Conservation (phyloP, 805 yeast species). For the Saccharomycopsis olivae region DNA sequence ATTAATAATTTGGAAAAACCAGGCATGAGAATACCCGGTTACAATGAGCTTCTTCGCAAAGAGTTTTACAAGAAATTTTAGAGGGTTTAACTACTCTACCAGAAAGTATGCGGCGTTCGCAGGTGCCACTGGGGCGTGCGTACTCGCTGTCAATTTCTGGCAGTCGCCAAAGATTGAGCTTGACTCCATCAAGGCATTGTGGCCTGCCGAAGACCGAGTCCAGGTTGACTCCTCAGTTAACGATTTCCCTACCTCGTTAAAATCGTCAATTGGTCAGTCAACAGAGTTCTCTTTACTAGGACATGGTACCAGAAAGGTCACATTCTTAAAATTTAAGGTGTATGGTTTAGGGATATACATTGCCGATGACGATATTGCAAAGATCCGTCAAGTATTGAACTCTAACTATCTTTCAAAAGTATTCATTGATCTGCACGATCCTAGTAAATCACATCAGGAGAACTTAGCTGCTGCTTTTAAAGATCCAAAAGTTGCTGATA, state of each 20-base stretch:
- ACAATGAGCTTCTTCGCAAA: too few species aligned
- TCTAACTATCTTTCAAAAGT: constrained; percentile 31
- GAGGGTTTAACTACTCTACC: too few species aligned
- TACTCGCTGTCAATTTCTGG: too few species aligned
- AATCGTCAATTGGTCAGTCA: constrained; percentile 19
- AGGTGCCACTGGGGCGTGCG: too few species aligned
- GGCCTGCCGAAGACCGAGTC: too few species aligned
- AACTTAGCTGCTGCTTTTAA: constrained; percentile 34
- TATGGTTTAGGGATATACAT: constrained; percentile 81
- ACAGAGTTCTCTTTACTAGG: constrained; percentile 52
- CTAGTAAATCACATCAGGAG: constrained; percentile 27
- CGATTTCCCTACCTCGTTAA: constrained; percentile 33
- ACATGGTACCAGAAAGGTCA: constrained; percentile 72
- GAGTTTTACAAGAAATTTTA: too few species aligned
- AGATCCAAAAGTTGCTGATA: constrained; percentile 41
- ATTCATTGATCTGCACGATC: constrained; percentile 28
- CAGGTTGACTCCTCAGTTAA: constrained; percentile 43
- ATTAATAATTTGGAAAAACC: too few species aligned
- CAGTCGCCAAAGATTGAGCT: too few species aligned
- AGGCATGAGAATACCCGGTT: too few species aligned
- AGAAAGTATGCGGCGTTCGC: too few species aligned
- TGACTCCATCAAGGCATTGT: too few species aligned
- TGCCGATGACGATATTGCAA: constrained; percentile 43
- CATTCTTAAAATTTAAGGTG: constrained; percentile 73
- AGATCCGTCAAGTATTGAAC: constrained; percentile 32